A percentile compares a stretch with the other conserved stretches of the same genome.
phyloP scores from a whole-genome alignment of 768 basidiomycete genomes.

The Tylopilus sp. region DNA sequence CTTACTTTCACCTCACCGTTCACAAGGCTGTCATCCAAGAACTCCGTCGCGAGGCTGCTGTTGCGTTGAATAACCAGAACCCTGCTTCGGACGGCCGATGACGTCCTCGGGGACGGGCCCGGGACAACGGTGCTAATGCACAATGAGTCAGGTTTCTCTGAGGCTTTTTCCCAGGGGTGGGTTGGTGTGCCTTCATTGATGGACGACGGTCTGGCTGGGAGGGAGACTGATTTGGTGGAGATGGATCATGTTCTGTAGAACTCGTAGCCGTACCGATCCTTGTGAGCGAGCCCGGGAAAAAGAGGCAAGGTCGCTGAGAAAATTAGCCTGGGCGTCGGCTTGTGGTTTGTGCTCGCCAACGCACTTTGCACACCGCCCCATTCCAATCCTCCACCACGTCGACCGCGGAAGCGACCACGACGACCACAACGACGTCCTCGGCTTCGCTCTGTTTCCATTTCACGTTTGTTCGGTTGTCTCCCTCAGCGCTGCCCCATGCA shows the following conservation, averaged over 20 bases:
- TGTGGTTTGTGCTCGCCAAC: conserved; percentile 5
- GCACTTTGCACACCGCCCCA: not conserved
- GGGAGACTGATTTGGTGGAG: conserved; percentile 18
- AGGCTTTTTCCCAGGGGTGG: not conserved
- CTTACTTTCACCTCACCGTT: conserved; percentile 2
- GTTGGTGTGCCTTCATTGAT: conserved; percentile 12
- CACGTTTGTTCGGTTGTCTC: conserved; percentile 18
- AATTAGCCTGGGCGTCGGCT: conserved; percentile 2
- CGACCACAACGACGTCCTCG: conserved; percentile 9
- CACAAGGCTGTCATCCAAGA: conserved; percentile 80
- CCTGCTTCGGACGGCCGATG: conserved; percentile 24
- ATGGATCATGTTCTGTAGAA: conserved; percentile 20
- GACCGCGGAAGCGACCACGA: not conserved
- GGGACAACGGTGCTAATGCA: not conserved
- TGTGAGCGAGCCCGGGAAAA: not conserved
- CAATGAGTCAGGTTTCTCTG: not conserved
- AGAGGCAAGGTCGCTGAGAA: conserved; percentile 9
- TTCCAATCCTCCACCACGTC: not conserved
- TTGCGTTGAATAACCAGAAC: conserved; percentile 33
- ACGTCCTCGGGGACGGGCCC: not conserved
- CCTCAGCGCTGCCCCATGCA: conserved; percentile 45
- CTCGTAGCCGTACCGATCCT: conserved; percentile 3
- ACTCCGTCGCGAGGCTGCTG: conserved; percentile 66
- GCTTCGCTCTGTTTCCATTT: conserved; percentile 5
- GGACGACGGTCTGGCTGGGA: conserved; percentile 7